Evolutionary conservation across 306 rosid species (phyloP).

Genomic region (Acacia melanoxylon): DNA sequence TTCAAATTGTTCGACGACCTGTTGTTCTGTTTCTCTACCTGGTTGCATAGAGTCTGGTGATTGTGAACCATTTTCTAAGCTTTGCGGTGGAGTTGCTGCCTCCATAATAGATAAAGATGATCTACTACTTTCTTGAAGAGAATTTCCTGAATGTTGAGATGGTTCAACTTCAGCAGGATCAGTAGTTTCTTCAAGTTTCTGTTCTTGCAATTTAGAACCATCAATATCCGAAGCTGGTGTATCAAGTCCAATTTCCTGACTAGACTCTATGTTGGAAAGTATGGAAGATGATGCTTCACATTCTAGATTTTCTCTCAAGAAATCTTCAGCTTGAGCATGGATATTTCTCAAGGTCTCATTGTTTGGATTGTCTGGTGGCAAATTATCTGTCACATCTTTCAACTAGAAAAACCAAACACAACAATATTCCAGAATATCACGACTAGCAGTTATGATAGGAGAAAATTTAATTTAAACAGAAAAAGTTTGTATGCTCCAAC

Average conservation of each 20-base stretch:
- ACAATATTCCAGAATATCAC: neutral
- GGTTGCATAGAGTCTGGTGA: slow-evolving; percentile 24
- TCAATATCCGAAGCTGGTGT: slow-evolving; percentile 20
- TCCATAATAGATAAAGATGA: slow-evolving; percentile 29
- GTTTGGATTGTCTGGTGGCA: slow-evolving; percentile 44
- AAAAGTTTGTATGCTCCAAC: neutral
- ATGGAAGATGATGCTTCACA: slow-evolving; percentile 27
- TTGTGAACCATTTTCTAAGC: slow-evolving; percentile 43
- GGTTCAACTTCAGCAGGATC: slow-evolving; percentile 18
- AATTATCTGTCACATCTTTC: slow-evolving; percentile 41
- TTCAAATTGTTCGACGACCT: slow-evolving; percentile 66
- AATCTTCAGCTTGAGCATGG: slow-evolving; percentile 48
- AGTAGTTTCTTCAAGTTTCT: slow-evolving; percentile 13
- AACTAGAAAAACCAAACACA: slow-evolving; percentile 36
- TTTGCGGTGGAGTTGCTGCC: slow-evolving; percentile 34
- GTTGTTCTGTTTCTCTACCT: slow-evolving; percentile 32
- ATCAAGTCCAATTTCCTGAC: slow-evolving; percentile 24
- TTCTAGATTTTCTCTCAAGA: slow-evolving; percentile 35
- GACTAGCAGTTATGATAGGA: neutral
- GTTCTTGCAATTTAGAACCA: slow-evolving; percentile 26
- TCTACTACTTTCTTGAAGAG: slow-evolving; percentile 22
- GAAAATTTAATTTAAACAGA: neutral
- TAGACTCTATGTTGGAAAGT: slow-evolving; percentile 26
- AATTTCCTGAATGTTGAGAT: slow-evolving; percentile 22
- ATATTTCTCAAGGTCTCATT: slow-evolving; percentile 39